Base-by-base conservation (phyloP, 2,329 filamentous ascomycete species). In the Aspergillus novoparasiticus region DNA sequence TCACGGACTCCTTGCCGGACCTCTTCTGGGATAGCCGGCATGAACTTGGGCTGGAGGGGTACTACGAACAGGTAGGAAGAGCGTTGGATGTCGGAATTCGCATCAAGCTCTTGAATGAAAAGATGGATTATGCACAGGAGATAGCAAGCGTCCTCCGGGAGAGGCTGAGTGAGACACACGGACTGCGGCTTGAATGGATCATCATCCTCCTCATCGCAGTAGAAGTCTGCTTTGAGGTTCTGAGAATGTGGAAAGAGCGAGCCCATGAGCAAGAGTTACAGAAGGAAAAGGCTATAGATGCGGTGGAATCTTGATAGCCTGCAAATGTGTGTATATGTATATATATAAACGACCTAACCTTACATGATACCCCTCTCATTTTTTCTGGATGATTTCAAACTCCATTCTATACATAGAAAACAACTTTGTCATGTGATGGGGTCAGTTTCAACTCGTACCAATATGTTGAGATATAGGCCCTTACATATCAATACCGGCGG, bases 101-200 rank as follows among this genome's bases (percentile, higher is more conserved):
- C 57, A 98, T 98, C 80, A 92, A 91, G 72, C 89, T 92, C 21
- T 80, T 98, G 69, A 99, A 99, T 76, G 92, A 96, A 80, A 96
- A 96, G 81, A 96, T 99, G 87, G 94, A 97, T 73, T 98, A 99
- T 76, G 95, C 94, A 1, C 92, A 95, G 73, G 94, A 98, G 77
- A 97, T 97, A 76, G 93, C 95, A 8, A 92, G 85, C 58, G 94
- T 98, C 19, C 80, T 98, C 65, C 85, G 95, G 62, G 93, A 97
- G 77, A 89, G 94, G 75, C 84, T 96, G 60, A 96, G 91, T 74
- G 94, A 98, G 82, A 93, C 92, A 76, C 93, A 98, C 74, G 91
- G 92, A 19, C 87, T 94, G 34, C 85, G 92, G 60, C 83, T 99
- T 12, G 95, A 98, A 80, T 94, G 92, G 90, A 96, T 96, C 71